Base-by-base conservation (phyloP, 2,329 filamentous ascomycete species). In the Byssochlamys sp. region DNA sequence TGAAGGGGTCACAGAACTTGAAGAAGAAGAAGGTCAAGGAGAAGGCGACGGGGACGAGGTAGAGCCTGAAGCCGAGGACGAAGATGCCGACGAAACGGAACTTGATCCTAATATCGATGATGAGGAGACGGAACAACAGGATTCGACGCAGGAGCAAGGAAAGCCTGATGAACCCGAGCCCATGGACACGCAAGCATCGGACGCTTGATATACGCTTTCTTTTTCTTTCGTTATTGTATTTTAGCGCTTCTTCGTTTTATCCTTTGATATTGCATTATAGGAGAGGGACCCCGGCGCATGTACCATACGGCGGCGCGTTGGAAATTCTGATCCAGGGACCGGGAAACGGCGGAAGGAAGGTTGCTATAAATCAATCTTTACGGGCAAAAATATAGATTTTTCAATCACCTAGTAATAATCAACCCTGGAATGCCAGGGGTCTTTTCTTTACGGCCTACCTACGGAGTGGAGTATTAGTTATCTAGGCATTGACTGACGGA, bases 71-170 rank as follows among this genome's bases (percentile, higher is more conserved):
- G 66, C 58, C n/a, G 60, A 57, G n/a, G 52, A 27, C 52, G 56
- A 60, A 14, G 59, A 62, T 48, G 60, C 60, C 19, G 60, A 50
- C 11, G 63, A 62, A 19, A 58, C 53, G n/a, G 63, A 58, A 14
- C 60, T 53, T n/a, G 61, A 63, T 5, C 59, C 35, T 9, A 58
- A 59, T 25, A 58, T 55, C 27, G 61, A 61, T 29, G 60, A 52
- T 2, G 61, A 63, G 19, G 60, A 55, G 26, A 35, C 14, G 9
- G 52, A 57, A 4, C 27, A 12, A 12, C 54, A 10, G 24, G 27
- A 31, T 28, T 50, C 33, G 5, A 26, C 39, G 28, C 33, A 55
- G n/a, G 28, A 48, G 19, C 39, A 35, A 29, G 53, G 11, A 28
- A 50, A 55, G 7, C 19, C 25, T 12, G 54, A 29, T 14, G 54